A percentile compares a stretch with the other conserved stretches of the same genome.
Conservation (phyloP, 2,329 filamentous ascomycete species). For the Elsinoe australis region DNA sequence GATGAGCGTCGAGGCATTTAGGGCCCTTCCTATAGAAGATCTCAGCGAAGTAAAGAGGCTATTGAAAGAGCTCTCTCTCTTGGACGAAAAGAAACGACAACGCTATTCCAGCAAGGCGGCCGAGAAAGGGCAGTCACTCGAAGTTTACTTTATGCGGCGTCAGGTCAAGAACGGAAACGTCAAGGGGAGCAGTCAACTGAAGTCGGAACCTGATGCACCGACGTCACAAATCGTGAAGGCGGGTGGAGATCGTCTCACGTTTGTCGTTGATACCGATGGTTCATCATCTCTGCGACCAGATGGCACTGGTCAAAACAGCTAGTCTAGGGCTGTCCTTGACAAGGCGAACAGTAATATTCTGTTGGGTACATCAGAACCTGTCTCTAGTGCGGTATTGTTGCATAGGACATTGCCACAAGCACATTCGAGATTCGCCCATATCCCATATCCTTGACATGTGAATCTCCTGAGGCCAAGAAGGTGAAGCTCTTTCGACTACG, state of each 20-base stretch:
- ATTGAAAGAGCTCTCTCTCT: not conserved
- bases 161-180: conserved; percentile 23
- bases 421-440: no score
- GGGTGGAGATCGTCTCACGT: not conserved
- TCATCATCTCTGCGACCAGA: no score
- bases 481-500: no score
- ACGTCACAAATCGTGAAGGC: not conserved
- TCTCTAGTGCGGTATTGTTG: no score
- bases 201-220: not conserved
- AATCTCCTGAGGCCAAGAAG: no score
- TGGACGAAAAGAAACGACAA: conserved; percentile 24
- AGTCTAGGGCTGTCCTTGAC: no score
- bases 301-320: no score
- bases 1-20: conserved; percentile 11
- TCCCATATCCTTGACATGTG: no score
- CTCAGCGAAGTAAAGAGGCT: conserved; percentile 17
- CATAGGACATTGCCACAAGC: no score
- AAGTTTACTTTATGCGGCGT: conserved; percentile 27
- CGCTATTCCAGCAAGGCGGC: conserved; percentile 31
- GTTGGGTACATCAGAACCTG: no score
- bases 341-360: no score
- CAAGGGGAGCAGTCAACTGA: not conserved
- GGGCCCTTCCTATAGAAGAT: conserved; percentile 19
- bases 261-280: conserved; percentile 4
- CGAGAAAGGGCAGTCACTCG: conserved; percentile 33